Conservation (phyloP, 2,329 filamentous ascomycete species). For the Drechslerella coelobrocha region DNA sequence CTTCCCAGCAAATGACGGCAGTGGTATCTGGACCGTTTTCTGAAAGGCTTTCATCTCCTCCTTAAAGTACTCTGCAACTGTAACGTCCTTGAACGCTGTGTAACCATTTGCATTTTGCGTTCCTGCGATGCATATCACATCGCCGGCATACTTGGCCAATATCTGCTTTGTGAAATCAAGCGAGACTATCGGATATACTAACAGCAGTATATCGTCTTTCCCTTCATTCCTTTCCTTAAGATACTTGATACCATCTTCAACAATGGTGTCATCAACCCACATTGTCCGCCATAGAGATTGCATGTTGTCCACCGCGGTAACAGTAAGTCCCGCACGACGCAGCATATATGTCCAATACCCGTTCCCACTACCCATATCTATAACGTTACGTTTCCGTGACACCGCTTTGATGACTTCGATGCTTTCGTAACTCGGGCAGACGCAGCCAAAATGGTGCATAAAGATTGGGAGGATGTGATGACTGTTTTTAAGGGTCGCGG, state of each 20-base stretch:
- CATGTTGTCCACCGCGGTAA: conserved; percentile 71
- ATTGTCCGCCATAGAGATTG: conserved; percentile 71
- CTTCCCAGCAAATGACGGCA: conserved; percentile 78
- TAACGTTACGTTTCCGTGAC: conserved; percentile 64
- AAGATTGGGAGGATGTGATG: conserved; percentile 75
- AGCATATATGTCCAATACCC: conserved; percentile 80
- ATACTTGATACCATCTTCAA: conserved; percentile 68
- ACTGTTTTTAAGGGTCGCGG: conserved; percentile 64
- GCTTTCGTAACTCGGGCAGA: conserved; percentile 71
- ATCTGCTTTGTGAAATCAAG: conserved; percentile 70
- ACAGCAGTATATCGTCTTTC: conserved; percentile 67
- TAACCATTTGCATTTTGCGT: conserved; percentile 78
- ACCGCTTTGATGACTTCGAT: conserved; percentile 68
- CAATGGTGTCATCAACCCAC: conserved; percentile 73
- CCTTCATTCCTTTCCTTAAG: conserved; percentile 63
- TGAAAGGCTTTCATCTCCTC: conserved; percentile 66
- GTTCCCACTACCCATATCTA: conserved; percentile 74
- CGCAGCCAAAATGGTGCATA: conserved; percentile 81
- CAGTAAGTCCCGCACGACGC: conserved; percentile 65
- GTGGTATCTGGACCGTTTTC: conserved; percentile 68
- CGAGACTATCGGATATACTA: conserved; percentile 76
- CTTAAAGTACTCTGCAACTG: conserved; percentile 72
- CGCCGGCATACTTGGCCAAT: conserved; percentile 68
- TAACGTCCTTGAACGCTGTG: conserved; percentile 70
- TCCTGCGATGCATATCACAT: conserved; percentile 73